These are phyloP conservation scores for Gynochthodes officinalis DNA, from an alignment of 257 asterid genomes.

Conservation along the genomic window DNA sequence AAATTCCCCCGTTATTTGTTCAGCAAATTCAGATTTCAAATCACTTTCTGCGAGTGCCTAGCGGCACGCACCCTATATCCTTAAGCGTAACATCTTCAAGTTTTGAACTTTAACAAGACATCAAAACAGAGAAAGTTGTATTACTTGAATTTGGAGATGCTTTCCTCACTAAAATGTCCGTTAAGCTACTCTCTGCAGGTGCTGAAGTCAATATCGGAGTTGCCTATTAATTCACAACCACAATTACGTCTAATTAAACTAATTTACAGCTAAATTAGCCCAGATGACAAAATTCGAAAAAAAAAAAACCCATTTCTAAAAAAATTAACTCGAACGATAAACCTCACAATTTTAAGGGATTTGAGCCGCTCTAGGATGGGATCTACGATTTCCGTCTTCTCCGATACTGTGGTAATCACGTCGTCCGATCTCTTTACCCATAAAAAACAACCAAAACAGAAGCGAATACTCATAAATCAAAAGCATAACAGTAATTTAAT, in stretches of 20 bases:
- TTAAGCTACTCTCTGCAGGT: constrained; percentile 77
- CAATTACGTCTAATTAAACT: constrained; percentile 1
- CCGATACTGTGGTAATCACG: constrained; percentile 84
- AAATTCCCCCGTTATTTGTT: neutral
- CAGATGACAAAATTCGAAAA: neutral
- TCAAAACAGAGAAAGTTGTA: neutral
- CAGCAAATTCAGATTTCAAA: neutral
- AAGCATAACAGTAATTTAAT: neutral
- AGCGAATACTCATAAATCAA: neutral
- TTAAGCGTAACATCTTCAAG: neutral
- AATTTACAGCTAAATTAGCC: neutral
- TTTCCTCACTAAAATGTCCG: constrained; percentile 78
- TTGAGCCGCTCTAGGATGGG: constrained; percentile 71
- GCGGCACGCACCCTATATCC: neutral
- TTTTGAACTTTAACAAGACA: neutral
- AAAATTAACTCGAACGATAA: neutral
- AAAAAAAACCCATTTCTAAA: neutral
- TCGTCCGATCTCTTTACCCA: constrained; percentile 44
- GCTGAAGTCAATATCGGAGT: constrained; percentile 69
- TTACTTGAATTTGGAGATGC: constrained; percentile 65
- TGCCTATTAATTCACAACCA: constrained; percentile 39
- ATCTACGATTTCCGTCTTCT: constrained; percentile 60
- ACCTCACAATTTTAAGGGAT: constrained; percentile 73
- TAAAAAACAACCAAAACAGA: neutral
- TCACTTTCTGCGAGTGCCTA: neutral